Conservation (phyloP, 2,329 filamentous ascomycete species). For the Ramularia endophylla region DNA sequence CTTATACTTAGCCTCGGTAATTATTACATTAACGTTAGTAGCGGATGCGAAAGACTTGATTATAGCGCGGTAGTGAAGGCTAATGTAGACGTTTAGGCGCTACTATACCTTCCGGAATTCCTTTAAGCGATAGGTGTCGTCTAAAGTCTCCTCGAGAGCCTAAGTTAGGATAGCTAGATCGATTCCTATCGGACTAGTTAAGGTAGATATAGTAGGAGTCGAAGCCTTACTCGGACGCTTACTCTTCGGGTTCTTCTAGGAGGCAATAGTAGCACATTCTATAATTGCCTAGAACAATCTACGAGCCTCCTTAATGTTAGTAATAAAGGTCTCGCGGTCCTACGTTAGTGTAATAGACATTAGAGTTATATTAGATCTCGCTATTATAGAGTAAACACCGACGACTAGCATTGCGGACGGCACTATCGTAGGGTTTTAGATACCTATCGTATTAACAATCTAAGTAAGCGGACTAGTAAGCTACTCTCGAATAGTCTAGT, state of each 20-base stretch:
- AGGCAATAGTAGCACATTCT: not conserved
- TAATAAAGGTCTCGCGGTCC: not conserved
- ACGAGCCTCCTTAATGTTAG: not conserved
- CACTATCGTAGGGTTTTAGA: not conserved
- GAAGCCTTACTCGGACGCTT: not conserved
- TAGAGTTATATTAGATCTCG: not conserved
- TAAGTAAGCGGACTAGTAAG: not conserved
- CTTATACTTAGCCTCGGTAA: not conserved
- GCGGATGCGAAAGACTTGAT: not conserved
- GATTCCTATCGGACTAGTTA: too few relatives aligned
- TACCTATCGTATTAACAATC: too few relatives aligned
- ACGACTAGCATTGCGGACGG: not conserved
- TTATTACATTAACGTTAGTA: not conserved
- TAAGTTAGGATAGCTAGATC: not conserved
- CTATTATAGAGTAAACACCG: not conserved
- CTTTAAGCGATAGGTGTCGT: too few relatives aligned
- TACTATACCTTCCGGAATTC: too few relatives aligned
- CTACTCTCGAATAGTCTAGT: not conserved
- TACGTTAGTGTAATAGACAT: not conserved
- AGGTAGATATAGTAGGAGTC: not conserved
- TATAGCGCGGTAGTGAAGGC: not conserved
- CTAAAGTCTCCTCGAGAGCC: not conserved
- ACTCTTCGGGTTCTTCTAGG: not conserved
- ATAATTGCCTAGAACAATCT: not conserved
- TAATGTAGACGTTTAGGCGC: not conserved